phyloP scores from a whole-genome alignment of 2,329 filamentous ascomycete genomes.

The Aspergillus sp. region DNA sequence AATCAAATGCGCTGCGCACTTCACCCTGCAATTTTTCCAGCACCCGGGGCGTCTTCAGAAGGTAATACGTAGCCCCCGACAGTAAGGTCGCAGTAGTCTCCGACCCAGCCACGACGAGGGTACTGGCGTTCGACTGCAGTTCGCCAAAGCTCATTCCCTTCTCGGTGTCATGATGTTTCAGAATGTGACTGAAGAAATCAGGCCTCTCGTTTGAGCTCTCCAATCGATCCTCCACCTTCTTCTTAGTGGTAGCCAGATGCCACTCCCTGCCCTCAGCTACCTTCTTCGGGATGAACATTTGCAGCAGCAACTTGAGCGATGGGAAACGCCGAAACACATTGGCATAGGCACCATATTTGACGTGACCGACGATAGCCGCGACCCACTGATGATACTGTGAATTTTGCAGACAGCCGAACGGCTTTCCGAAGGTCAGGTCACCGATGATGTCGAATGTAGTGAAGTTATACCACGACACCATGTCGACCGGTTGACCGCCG shows the following conservation, averaged over 20 bases:
- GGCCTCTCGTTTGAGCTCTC: slow-evolving; percentile 5
- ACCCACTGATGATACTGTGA: slow-evolving; percentile 5
- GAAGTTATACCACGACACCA: slow-evolving; percentile 32
- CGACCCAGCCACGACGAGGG: slow-evolving; percentile 36
- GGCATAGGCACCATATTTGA: not conserved
- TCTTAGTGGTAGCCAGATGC: not conserved
- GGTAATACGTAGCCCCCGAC: slow-evolving; percentile 33
- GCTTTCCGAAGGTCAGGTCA: slow-evolving; percentile 30
- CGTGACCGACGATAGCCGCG: slow-evolving; percentile 9
- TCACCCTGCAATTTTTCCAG: slow-evolving; percentile 36
- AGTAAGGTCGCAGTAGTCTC: slow-evolving; percentile 45
- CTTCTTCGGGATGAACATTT: not conserved
- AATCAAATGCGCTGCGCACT: slow-evolving; percentile 39
- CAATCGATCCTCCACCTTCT: not conserved
- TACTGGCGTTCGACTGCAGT: slow-evolving; percentile 25
- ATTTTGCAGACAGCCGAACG: slow-evolving; percentile 33
- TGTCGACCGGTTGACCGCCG: slow-evolving; percentile 8
- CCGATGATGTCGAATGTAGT: slow-evolving; percentile 36
- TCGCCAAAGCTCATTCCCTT: slow-evolving; percentile 1
- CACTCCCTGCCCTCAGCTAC: not conserved
- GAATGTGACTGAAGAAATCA: slow-evolving; percentile 16
- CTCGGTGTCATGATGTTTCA: not conserved
- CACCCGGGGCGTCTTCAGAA: slow-evolving; percentile 21
- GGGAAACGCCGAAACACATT: not conserved
- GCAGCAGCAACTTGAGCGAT: not conserved